Conservation (phyloP, 108 stramenopile genomes). For the Stephanodiscus minutulus region DNA sequence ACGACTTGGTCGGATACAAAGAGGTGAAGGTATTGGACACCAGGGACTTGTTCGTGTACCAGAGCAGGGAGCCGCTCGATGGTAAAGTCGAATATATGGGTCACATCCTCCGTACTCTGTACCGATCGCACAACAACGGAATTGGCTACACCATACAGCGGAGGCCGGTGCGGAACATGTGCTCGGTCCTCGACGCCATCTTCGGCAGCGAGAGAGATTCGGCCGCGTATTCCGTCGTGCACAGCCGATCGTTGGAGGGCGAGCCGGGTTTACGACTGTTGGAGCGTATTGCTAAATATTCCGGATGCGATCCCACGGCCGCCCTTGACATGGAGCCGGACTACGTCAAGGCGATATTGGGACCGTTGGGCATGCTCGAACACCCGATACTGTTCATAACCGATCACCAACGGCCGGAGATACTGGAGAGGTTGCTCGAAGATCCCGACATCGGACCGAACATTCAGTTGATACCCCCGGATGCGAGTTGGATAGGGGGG, state of each 20-base stretch:
- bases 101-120: slow-evolving; percentile 36
- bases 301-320: slow-evolving; percentile 1
- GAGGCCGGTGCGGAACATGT: slow-evolving; percentile 17
- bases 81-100: slow-evolving; percentile 32
- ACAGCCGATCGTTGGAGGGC: slow-evolving; percentile 30
- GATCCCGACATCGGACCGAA: slow-evolving; percentile 35
- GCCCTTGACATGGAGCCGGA: slow-evolving; percentile 30
- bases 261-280: slow-evolving; percentile 13
- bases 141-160: slow-evolving; percentile 6
- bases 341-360: slow-evolving; percentile 30
- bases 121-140: slow-evolving; percentile 37
- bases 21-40: slow-evolving; percentile 17
- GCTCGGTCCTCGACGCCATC: slow-evolving; percentile 35
- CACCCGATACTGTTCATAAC: slow-evolving; percentile 16
- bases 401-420: slow-evolving; percentile 6
- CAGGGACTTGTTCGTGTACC: slow-evolving; percentile 35
- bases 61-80: background rate
- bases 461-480: slow-evolving; percentile 8
- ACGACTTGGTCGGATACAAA: slow-evolving; percentile 16
- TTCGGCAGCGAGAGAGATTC: slow-evolving; percentile 22
- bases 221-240: slow-evolving; percentile 29
- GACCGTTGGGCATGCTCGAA: slow-evolving; percentile 22
- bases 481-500: slow-evolving; percentile 14
- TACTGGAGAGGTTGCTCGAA: slow-evolving; percentile 17
- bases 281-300: background rate